These are phyloP conservation scores for Kalaharituber pfeilii DNA, from an alignment of 2,329 filamentous ascomycete genomes.

Conservation along the genomic window DNA sequence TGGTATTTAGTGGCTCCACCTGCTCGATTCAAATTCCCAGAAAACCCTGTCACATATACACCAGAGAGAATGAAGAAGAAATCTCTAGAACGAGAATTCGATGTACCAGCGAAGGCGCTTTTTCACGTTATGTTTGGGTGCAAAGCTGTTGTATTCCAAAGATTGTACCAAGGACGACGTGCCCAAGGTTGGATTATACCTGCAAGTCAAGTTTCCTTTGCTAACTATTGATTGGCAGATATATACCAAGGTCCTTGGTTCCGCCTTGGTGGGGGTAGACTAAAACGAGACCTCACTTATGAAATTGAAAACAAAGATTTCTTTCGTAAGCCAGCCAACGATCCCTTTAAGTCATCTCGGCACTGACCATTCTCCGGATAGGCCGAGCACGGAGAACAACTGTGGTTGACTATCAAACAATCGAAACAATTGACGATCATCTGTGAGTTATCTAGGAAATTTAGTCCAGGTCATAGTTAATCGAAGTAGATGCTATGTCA, in stretches of 20 bases:
- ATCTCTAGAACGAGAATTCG: conserved; percentile 64
- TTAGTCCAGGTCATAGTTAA: background rate
- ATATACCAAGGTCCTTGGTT: conserved; percentile 80
- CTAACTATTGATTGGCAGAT: conserved; percentile 27
- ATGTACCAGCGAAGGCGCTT: conserved; percentile 80
- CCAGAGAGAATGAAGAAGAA: conserved; percentile 63
- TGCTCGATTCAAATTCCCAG: conserved; percentile 48
- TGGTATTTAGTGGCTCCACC: conserved; percentile 43
- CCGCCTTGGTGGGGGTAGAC: conserved; percentile 47
- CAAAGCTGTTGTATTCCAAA: conserved; percentile 83
- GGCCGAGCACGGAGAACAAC: conserved; percentile 38
- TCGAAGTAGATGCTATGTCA: conserved; percentile 40
- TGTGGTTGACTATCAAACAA: conserved; percentile 67
- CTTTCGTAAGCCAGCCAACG: conserved; percentile 36
- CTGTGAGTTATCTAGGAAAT: conserved; percentile 6
- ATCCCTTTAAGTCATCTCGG: too few species aligned
- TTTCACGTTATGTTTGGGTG: conserved; percentile 96
- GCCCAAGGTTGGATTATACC: conserved; percentile 36
- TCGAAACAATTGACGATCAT: conserved; percentile 67
- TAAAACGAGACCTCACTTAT: conserved; percentile 67
- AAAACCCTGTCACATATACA: conserved; percentile 64
- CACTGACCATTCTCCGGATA: too few species aligned
- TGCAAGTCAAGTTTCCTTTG: background rate
- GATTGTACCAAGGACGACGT: conserved; percentile 68
- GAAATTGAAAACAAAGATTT: conserved; percentile 51